phyloP scores from a whole-genome alignment of 306 rosid genomes.

The Pterocarpus macrocarpus region DNA sequence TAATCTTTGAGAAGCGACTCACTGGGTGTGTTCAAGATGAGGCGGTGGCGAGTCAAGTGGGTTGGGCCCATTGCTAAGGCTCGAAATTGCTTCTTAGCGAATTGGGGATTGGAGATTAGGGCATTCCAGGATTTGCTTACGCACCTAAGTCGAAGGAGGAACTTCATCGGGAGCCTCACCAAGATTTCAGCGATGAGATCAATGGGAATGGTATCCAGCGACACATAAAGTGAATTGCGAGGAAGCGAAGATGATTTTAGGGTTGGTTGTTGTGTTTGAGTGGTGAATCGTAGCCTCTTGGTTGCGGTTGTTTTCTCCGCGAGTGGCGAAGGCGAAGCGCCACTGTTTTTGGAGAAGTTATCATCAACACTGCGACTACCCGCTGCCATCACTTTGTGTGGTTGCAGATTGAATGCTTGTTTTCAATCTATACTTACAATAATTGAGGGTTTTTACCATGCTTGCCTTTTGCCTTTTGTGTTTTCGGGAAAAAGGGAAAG shows the following conservation, averaged over 20 bases:
- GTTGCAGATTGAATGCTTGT: no score
- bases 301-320: neutral
- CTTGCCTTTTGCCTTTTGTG: no score
- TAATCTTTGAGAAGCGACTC: neutral
- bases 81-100: constrained; percentile 41
- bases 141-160: constrained; percentile 39
- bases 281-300: constrained; percentile 21
- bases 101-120: constrained; percentile 52
- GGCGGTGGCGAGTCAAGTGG: neutral
- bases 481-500: no score
- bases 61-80: neutral
- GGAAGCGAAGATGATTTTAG: neutral
- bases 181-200: constrained; percentile 49
- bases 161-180: constrained; percentile 34
- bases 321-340: neutral
- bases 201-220: constrained; percentile 30
- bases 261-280: neutral
- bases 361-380: no score
- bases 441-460: no score
- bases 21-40: neutral
- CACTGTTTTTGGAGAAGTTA: neutral
- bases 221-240: neutral
- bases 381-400: no score
- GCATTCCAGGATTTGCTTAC: constrained; percentile 48
- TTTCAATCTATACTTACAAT: no score